Conservation (phyloP, 805 yeast genomes). For the Pichia ethanolica region DNA sequence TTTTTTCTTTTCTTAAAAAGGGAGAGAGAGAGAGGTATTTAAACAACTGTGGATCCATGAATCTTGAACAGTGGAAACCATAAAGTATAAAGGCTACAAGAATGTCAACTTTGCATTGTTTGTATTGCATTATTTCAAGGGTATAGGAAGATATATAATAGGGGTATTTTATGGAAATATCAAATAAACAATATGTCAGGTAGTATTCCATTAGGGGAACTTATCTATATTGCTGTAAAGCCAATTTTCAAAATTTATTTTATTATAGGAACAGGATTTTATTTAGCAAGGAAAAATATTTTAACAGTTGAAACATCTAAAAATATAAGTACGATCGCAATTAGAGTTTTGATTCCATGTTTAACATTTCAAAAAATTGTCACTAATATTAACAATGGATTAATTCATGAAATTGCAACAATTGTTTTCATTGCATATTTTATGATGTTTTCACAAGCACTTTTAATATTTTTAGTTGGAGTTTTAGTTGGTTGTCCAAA, state of each 20-base stretch:
- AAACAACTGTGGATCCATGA: too few species aligned
- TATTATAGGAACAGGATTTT: slow-evolving; percentile 60
- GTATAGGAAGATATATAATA: too few species aligned
- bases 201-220: slow-evolving; percentile 40
- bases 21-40: too few species aligned
- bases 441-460: slow-evolving; percentile 27
- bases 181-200: not conserved
- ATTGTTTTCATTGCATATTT: slow-evolving; percentile 42
- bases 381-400: slow-evolving; percentile 52
- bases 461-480: slow-evolving; percentile 31
- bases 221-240: slow-evolving; percentile 72
- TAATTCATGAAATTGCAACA: slow-evolving; percentile 65
- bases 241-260: slow-evolving; percentile 78
- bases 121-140: too few species aligned
- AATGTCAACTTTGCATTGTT: too few species aligned
- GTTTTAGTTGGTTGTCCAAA: slow-evolving; percentile 50
- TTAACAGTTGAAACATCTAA: slow-evolving; percentile 63
- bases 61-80: too few species aligned
- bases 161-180: too few species aligned
- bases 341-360: slow-evolving; percentile 69
- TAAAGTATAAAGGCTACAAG: too few species aligned
- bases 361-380: slow-evolving; percentile 71
- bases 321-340: slow-evolving; percentile 61
- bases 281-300: slow-evolving; percentile 54
- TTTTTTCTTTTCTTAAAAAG: too few species aligned